A percentile compares a stretch with the other conserved stretches of the same genome.
Conservation (phyloP, 2,329 filamentous ascomycete species). For the Chaetomium globosum region DNA sequence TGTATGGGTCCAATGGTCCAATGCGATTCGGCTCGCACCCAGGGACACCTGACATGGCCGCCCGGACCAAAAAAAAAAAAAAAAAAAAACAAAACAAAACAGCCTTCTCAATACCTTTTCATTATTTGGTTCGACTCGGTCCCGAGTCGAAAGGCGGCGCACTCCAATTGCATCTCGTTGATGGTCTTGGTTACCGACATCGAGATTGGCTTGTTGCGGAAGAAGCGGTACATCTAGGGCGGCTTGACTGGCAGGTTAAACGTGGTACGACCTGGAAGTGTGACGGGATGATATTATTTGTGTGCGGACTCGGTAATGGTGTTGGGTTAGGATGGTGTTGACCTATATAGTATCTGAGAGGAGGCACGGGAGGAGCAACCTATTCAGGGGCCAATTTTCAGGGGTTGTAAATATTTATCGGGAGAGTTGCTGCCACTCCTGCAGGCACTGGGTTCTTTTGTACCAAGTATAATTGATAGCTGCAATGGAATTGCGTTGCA, state of each 20-base stretch:
- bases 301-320: conserved; percentile 12
- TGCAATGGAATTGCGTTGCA: conserved; percentile 13
- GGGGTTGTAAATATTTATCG: conserved; percentile 18
- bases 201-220: conserved; percentile 2
- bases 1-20: not conserved
- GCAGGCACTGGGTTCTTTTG: not conserved
- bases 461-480: conserved; percentile 7
- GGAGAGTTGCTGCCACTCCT: not conserved
- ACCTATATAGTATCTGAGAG: not conserved
- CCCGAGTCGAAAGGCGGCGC: not conserved
- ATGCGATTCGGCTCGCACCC: not conserved
- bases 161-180: not conserved
- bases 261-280: not conserved
- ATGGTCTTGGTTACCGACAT: conserved; percentile 13
- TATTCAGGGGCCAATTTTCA: conserved; percentile 6
- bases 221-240: not conserved
- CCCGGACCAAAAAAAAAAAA: no score
- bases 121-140: not conserved
- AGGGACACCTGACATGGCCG: not conserved
- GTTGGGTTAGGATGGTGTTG: conserved; percentile 16
- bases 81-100: not conserved
- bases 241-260: conserved; percentile 7
- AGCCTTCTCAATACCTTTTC: not conserved
- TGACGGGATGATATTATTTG: not conserved
- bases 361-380: not conserved